phyloP scores from a whole-genome alignment of 2,329 filamentous ascomycete species.

The Cercospora zeina region DNA sequence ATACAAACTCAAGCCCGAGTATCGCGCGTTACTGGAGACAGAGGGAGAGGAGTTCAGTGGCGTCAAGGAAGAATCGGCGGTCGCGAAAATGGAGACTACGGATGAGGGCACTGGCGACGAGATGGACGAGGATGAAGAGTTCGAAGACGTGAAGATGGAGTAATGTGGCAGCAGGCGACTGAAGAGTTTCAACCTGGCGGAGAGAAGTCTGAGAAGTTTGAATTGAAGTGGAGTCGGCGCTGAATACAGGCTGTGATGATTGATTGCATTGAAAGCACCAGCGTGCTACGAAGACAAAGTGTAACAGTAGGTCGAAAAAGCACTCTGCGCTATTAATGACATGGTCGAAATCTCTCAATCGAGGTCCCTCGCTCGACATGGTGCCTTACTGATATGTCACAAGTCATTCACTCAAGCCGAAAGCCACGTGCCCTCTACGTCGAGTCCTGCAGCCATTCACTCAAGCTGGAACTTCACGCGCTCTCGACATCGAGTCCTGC shows the following conservation, averaged over 20 bases:
- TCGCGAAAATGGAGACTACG: slow-evolving; percentile 43
- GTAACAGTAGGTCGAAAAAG: background rate
- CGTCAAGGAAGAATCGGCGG: slow-evolving; percentile 54
- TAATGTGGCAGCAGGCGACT: background rate
- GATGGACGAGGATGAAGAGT: slow-evolving; percentile 54
- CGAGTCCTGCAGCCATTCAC: no score
- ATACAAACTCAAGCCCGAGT: slow-evolving; percentile 77
- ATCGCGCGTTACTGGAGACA: slow-evolving; percentile 56
- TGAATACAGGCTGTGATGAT: background rate
- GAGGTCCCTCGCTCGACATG: background rate
- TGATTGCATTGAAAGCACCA: background rate
- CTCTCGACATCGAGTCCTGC: no score
- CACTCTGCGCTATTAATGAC: background rate
- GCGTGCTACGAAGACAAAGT: background rate
- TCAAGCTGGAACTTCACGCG: no score
- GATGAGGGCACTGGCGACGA: slow-evolving; percentile 43
- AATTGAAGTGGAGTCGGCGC: background rate
- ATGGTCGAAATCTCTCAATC: background rate
- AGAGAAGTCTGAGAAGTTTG: background rate
- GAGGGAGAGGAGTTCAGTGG: slow-evolving; percentile 48
- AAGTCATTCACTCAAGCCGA: background rate
- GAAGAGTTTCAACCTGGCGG: background rate
- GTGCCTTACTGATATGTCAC: background rate
- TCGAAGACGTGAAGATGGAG: slow-evolving; percentile 43
- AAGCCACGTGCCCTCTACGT: no score